Evolutionary conservation across 306 rosid genomes (phyloP), one percentile per base, ranked within the genome.

Genomic region (Casuarina equisetifolia): DNA sequence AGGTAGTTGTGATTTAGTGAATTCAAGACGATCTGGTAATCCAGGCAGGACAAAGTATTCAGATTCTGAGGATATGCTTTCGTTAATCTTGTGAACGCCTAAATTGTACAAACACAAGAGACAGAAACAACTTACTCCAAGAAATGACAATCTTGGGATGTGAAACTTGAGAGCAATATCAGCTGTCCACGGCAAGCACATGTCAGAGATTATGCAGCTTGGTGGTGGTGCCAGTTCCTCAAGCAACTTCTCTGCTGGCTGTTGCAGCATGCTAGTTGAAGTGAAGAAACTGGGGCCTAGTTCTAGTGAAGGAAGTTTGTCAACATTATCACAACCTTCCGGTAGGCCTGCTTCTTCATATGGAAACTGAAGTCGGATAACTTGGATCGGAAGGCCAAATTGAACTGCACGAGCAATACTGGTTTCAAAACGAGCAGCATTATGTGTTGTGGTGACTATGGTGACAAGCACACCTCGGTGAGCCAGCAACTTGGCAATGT

Each of bases 71-170:
- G 54, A 6, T 35, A 74, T 36, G 25, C 19, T 70, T 58, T 61
- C 62, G 0, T 17, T 19, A 48, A 69, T 40, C 2, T 71, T 70
- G 48, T 51, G 19, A 7, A 9, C 2, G 0, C 3, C 6, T 46
- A 83, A 1, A 2, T 73, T 88, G 10, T 43, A 46, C 3, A 35
- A 13, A 68, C 89, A 76, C 53, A 76, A 12, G 35, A 73, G 86
- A 69, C 72, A 82, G 79, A 90, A 92, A 45, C 95, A 85, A 57
- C 88, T 48, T 1, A 72, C 48, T 11, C 88, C 93, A 15, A 40
- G 43, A 83, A 90, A 92, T 16, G 92, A 84, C 17, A 92, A 74
- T 85, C 96, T 82, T 1, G 94, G 97, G 52, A 90, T 79, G 19
- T 80, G 36, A 63, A 85, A 80, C 62, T 75, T 85, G 11, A 17